Evolutionary conservation across 129 eudicot species (phyloP).

Genomic region (Chrysanthemum seticuspe): DNA sequence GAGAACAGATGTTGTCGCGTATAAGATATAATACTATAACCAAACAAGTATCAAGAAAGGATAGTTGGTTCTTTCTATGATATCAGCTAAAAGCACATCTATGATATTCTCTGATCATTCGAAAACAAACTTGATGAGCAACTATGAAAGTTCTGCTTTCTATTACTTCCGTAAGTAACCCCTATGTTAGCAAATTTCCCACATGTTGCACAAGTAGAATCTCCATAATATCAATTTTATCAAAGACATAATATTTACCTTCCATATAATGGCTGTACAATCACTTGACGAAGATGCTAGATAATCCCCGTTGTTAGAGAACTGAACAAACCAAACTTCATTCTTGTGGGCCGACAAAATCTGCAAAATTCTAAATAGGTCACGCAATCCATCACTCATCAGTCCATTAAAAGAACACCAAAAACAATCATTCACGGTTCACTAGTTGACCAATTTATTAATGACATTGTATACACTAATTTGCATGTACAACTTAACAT

Average conservation of each 20-base stretch:
- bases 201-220: slow-evolving; percentile 4
- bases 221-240: slow-evolving; percentile 21
- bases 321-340: slow-evolving; percentile 97
- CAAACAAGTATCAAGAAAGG: neutral
- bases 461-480: neutral
- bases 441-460: slow-evolving; percentile 5
- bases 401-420: neutral
- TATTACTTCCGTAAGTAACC: slow-evolving; percentile 6
- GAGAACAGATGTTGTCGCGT: neutral
- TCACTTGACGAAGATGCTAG: slow-evolving; percentile 92
- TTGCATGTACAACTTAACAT: neutral
- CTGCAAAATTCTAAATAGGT: slow-evolving; percentile 42
- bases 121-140: neutral
- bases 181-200: slow-evolving; percentile 4
- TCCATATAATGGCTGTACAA: slow-evolving; percentile 92
- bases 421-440: neutral
- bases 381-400: slow-evolving; percentile 12
- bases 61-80: neutral
- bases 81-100: neutral
- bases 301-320: slow-evolving; percentile 78
- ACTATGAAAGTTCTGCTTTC: slow-evolving; percentile 4
- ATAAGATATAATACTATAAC: neutral
- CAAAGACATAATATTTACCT: slow-evolving; percentile 47
- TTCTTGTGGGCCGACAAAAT: slow-evolving; percentile 69
- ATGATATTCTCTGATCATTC: neutral